A percentile compares a stretch with the other conserved stretches of the same genome.
phyloP scores from a whole-genome alignment of 2,329 filamentous ascomycete genomes.

The Chrysosporium queenslandicum region DNA sequence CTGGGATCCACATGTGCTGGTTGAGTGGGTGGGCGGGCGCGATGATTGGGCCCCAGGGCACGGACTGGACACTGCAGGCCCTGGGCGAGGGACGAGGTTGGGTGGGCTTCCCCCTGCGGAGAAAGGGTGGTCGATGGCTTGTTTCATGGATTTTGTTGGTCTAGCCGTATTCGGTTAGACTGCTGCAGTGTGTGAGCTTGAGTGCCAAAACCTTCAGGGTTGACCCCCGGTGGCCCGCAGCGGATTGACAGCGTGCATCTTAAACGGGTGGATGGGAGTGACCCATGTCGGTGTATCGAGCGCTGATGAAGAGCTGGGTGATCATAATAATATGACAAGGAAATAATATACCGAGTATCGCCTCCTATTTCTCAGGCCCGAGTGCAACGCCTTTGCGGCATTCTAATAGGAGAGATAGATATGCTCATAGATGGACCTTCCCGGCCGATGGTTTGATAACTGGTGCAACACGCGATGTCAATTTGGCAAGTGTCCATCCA shows the following conservation, averaged over 20 bases:
- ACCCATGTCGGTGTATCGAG: constrained; percentile 1
- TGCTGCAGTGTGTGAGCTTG: not conserved
- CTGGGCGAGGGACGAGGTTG: not conserved
- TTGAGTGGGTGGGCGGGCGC: not conserved
- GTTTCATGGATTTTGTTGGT: constrained; percentile 5
- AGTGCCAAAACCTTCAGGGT: constrained; percentile 7
- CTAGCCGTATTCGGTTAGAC: constrained; percentile 1
- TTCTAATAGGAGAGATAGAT: no score
- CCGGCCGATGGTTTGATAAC: no score
- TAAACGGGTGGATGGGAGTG: constrained; percentile 10
- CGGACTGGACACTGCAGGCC: constrained; percentile 4
- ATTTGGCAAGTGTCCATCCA: no score
- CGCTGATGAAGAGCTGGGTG: no score
- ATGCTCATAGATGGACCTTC: no score
- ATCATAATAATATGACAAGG: no score
- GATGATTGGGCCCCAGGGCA: constrained; percentile 10
- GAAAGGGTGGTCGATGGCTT: constrained; percentile 8
- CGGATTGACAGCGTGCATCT: constrained; percentile 9
- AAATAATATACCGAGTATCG: no score
- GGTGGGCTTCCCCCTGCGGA: constrained; percentile 8
- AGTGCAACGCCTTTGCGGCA: no score
- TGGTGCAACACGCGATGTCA: no score
- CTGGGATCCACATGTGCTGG: not conserved
- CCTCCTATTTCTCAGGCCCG: no score
- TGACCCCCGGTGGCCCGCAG: constrained; percentile 7